These are phyloP conservation scores for Cyclostephanos tholiformis DNA, from an alignment of 108 stramenopile genomes.

Conservation along the genomic window DNA sequence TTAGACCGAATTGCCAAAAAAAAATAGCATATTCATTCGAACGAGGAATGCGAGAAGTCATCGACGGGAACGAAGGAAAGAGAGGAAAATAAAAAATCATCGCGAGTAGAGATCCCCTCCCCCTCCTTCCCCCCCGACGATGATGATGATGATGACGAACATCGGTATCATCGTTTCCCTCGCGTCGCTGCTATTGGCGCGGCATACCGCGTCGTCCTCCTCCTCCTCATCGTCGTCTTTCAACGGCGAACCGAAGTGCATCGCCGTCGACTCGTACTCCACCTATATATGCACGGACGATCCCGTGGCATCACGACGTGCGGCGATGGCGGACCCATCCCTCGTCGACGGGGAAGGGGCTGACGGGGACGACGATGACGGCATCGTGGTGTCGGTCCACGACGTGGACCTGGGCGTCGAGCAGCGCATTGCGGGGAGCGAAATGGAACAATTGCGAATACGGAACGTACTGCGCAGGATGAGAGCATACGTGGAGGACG, in stretches of 20 bases:
- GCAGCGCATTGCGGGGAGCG: slow-evolving; percentile 46
- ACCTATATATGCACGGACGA: slow-evolving; percentile 44
- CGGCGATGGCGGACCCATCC: not conserved
- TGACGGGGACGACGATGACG: not conserved
- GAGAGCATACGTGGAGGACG: slow-evolving; percentile 66
- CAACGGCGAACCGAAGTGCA: slow-evolving; percentile 25
- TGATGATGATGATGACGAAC: not conserved
- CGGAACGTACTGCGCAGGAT: slow-evolving; percentile 56
- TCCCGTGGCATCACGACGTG: slow-evolving; percentile 24
- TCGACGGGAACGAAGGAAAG: too few relatives aligned
- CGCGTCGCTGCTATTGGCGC: not conserved
- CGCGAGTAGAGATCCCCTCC: too few relatives aligned
- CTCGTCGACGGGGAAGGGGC: not conserved
- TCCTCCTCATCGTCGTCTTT: not conserved
- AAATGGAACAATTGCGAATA: slow-evolving; percentile 60
- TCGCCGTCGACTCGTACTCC: slow-evolving; percentile 27
- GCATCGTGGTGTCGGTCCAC: not conserved
- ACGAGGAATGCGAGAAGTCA: too few relatives aligned
- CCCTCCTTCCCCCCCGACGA: too few relatives aligned
- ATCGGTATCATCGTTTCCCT: not conserved
- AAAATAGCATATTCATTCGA: too few relatives aligned
- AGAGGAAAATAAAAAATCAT: too few relatives aligned
- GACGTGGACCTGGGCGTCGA: slow-evolving; percentile 31
- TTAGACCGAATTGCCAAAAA: too few relatives aligned
- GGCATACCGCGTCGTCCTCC: not conserved